Percentiles rank a stretch among this genome's conserved stretches.
phyloP scores from a whole-genome alignment of 208 protist species.

The Naegleria fowleri region DNA sequence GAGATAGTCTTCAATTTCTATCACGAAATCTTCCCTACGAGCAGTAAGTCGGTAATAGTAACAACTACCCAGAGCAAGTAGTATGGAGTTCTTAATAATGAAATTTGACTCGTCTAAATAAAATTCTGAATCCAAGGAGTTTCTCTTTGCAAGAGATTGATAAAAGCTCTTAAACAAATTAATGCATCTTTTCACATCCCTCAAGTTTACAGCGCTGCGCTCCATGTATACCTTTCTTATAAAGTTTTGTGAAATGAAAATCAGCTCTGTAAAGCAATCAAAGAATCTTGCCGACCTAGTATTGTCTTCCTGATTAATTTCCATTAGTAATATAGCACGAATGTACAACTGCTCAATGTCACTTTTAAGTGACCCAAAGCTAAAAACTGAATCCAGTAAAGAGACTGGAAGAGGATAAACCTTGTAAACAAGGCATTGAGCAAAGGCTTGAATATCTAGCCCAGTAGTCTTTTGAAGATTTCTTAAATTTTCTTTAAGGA shows the following conservation, averaged over 20 bases:
- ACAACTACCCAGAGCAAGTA: not conserved
- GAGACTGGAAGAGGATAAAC: conserved; percentile 56
- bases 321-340: conserved; percentile 32
- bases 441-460: not conserved
- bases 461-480: not conserved
- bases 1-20: not conserved
- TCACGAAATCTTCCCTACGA: not conserved
- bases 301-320: conserved; percentile 9
- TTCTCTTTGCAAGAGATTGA: conserved; percentile 24
- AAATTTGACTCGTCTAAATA: not conserved
- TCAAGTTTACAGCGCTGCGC: conserved; percentile 28
- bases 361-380: conserved; percentile 51
- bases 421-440: conserved; percentile 54
- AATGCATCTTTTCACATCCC: conserved; percentile 37
- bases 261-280: conserved; percentile 8
- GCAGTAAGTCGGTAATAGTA: not conserved
- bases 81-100: not conserved
- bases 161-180: conserved; percentile 31
- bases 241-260: conserved; percentile 26
- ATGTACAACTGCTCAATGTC: conserved; percentile 50
- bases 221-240: conserved; percentile 37
- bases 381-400: conserved; percentile 50
- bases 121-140: not conserved
- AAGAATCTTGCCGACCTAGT: not conserved
- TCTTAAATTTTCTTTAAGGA: not conserved